Evolutionary conservation across 768 basidiomycete genomes (phyloP).

Genomic region (Pilatotrama ljubarskyi): DNA sequence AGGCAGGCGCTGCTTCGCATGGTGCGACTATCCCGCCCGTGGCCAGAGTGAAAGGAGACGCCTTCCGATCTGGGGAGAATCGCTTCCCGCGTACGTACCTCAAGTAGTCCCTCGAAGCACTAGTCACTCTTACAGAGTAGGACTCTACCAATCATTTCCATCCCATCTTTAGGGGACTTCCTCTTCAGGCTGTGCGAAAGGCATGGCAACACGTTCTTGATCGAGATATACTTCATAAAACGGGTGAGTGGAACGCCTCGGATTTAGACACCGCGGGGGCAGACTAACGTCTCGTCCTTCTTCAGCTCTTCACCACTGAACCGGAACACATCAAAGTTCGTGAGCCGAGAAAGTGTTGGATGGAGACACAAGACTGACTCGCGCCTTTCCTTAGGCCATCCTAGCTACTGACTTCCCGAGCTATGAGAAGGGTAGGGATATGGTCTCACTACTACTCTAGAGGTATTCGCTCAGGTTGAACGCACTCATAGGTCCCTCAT

Average conservation of each 20-base stretch:
- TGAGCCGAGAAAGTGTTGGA: not conserved
- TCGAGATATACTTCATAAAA: not conserved
- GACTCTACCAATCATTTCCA: not conserved
- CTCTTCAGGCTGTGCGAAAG: conserved; percentile 8
- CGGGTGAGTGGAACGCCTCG: not conserved
- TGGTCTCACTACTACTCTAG: not conserved
- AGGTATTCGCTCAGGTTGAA: not conserved
- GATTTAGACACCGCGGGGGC: not conserved
- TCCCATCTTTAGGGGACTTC: conserved; percentile 1
- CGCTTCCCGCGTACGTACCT: not conserved
- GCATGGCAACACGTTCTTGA: conserved; percentile 14
- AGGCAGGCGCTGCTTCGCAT: not conserved
- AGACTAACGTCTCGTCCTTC: not conserved
- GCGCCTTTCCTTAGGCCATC: conserved; percentile 30
- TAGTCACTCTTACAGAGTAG: no score
- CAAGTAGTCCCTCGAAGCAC: not conserved
- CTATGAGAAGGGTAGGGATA: conserved; percentile 36
- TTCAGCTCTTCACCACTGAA: conserved; percentile 39
- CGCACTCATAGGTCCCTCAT: conserved; percentile 16
- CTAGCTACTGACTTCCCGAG: conserved; percentile 39
- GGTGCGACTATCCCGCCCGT: not conserved
- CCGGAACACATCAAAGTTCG: conserved; percentile 43
- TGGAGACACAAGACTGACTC: not conserved
- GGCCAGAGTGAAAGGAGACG: not conserved
- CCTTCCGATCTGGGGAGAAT: not conserved